phyloP scores from a whole-genome alignment of 192 early-diverging fungal species.

The Umbelopsis vinacea region DNA sequence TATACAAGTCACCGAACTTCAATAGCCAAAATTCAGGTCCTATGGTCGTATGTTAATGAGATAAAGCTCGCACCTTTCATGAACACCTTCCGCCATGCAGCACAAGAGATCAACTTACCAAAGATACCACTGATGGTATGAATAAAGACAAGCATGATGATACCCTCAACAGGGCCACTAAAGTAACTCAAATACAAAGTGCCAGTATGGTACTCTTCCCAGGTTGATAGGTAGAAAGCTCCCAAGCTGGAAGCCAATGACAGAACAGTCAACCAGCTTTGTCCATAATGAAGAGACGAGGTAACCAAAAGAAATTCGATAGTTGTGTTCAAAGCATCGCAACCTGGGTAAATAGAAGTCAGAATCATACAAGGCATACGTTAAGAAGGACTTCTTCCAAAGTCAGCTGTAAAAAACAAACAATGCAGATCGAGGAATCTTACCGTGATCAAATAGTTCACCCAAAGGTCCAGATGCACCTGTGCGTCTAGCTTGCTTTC shows the following conservation, averaged over 20 bases:
- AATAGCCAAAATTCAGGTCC: slow-evolving; percentile 51
- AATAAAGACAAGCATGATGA: slow-evolving; percentile 67
- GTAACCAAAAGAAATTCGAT: slow-evolving; percentile 63
- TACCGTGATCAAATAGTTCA: slow-evolving; percentile 96
- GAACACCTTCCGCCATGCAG: no score
- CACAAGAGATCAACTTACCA: slow-evolving; percentile 38
- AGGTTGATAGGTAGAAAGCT: slow-evolving; percentile 88
- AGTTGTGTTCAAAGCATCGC: slow-evolving; percentile 63
- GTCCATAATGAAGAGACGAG: slow-evolving; percentile 69
- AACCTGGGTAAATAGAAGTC: slow-evolving; percentile 38
- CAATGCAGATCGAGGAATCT: slow-evolving; percentile 14
- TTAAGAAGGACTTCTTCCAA: no score
- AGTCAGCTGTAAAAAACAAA: slow-evolving; percentile 5
- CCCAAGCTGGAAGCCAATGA: slow-evolving; percentile 40
- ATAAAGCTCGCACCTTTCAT: background rate
- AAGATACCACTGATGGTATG: slow-evolving; percentile 68
- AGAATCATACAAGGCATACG: background rate
- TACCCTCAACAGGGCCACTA: slow-evolving; percentile 92
- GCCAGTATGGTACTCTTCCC: slow-evolving; percentile 95
- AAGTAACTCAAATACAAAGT: slow-evolving; percentile 82
- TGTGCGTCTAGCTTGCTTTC: slow-evolving; percentile 93
- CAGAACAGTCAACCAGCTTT: slow-evolving; percentile 70
- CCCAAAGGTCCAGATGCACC: slow-evolving; percentile 87
- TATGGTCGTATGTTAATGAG: background rate
- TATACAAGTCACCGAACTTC: slow-evolving; percentile 32